Evolutionary conservation across 108 stramenopile genomes (phyloP).

Genomic region (Pinguiococcus pyrenoidosus): DNA sequence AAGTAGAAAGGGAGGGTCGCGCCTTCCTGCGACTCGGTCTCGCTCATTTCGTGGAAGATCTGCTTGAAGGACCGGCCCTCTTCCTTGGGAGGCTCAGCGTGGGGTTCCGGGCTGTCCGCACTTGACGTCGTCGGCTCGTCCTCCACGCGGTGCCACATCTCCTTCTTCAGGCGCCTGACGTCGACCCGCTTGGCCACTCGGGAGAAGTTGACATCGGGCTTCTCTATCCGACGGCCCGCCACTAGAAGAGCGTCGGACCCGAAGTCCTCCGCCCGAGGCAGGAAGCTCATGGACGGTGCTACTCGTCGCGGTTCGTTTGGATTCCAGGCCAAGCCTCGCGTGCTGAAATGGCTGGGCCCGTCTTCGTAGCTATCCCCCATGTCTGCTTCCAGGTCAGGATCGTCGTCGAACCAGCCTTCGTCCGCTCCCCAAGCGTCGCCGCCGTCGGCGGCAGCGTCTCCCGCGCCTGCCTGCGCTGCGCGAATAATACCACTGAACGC

Average conservation of each 20-base stretch:
- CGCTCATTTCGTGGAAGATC: too few species aligned
- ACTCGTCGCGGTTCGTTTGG: too few species aligned
- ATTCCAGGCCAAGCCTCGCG: too few species aligned
- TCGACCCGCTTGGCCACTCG: constrained; percentile 26
- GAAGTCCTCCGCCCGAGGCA: too few species aligned
- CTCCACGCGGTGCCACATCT: constrained; percentile 22
- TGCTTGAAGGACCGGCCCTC: too few species aligned
- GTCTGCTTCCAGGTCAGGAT: constrained; percentile 5
- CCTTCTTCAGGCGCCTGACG: constrained; percentile 21
- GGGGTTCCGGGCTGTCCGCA: neutral
- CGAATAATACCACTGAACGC: too few species aligned
- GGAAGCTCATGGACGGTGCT: neutral
- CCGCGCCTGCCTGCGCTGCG: too few species aligned
- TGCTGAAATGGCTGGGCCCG: too few species aligned
- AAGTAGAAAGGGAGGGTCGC: constrained; percentile 93
- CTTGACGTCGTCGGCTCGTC: neutral
- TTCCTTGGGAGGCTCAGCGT: neutral
- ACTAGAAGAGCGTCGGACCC: neutral
- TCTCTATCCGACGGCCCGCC: constrained; percentile 18
- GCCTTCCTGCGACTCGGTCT: constrained; percentile 40
- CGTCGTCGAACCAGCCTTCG: too few species aligned
- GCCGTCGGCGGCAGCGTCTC: too few species aligned
- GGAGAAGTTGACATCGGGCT: constrained; percentile 20
- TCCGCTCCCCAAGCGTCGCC: too few species aligned
- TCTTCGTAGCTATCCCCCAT: neutral